These are phyloP conservation scores for Hymenoscyphus fraxineus DNA, from an alignment of 2,329 filamentous ascomycete genomes.

Conservation along the genomic window DNA sequence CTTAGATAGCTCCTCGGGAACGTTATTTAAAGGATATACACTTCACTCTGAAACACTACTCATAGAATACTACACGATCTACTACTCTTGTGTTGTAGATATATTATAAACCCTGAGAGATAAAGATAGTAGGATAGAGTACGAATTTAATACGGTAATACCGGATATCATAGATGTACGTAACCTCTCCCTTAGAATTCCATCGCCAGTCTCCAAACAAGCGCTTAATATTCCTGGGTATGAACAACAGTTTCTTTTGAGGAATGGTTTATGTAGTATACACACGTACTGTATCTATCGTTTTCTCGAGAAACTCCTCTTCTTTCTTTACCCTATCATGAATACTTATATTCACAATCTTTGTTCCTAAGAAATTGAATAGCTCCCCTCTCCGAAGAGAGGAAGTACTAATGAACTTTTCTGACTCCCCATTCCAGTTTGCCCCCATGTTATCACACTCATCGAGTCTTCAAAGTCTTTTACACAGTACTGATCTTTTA, in stretches of 20 bases:
- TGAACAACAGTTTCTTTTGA: background rate
- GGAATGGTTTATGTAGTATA: background rate
- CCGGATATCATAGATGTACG: slow-evolving; percentile 2
- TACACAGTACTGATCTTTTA: background rate
- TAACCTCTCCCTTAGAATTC: background rate
- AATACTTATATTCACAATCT: slow-evolving; percentile 10
- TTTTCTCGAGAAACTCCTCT: background rate
- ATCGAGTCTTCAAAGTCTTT: background rate
- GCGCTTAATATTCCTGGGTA: background rate
- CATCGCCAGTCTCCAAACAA: background rate
- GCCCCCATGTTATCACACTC: background rate
- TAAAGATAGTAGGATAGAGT: background rate
- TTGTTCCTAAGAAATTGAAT: slow-evolving; percentile 10
- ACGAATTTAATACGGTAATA: too few relatives aligned
- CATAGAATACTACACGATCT: too few relatives aligned
- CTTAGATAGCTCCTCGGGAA: too few relatives aligned
- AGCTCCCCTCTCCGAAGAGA: background rate
- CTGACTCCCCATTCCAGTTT: background rate
- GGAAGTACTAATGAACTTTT: too few relatives aligned
- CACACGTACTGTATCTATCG: background rate
- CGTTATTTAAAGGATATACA: too few relatives aligned
- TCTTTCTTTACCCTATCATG: too few relatives aligned
- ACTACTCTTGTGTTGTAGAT: too few relatives aligned
- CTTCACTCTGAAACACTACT: too few relatives aligned
- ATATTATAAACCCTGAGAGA: too few relatives aligned